Evolutionary conservation across 1,284 basidiomycete genomes (phyloP).

Genomic region (Afroboletus lepidellus): DNA sequence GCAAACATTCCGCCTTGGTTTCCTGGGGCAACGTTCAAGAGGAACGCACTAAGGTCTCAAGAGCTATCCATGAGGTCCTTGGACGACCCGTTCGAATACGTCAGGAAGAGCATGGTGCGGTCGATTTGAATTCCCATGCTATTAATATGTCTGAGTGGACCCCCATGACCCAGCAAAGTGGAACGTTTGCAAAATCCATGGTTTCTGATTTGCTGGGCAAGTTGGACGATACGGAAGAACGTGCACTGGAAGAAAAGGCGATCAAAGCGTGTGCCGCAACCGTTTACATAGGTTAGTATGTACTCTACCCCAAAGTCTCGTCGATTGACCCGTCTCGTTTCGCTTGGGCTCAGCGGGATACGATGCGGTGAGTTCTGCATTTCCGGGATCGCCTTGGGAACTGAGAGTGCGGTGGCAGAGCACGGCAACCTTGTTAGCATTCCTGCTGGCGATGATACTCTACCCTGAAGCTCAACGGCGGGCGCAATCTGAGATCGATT

Average conservation of each 20-base stretch:
- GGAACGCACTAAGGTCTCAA: constrained; percentile 25
- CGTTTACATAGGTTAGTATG: constrained; percentile 26
- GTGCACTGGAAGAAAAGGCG: constrained; percentile 19
- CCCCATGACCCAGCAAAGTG: constrained; percentile 18
- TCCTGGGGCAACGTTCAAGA: constrained; percentile 31
- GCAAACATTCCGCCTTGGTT: constrained; percentile 30
- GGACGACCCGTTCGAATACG: constrained; percentile 31
- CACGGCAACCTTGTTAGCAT: constrained; percentile 22
- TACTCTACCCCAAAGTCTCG: neutral
- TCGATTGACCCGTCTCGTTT: constrained; percentile 1
- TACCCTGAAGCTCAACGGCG: constrained; percentile 31
- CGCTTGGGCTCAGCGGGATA: constrained; percentile 23
- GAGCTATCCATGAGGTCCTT: constrained; percentile 25
- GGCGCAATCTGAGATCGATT: constrained; percentile 34
- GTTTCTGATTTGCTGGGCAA: constrained; percentile 29
- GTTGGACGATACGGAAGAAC: constrained; percentile 15
- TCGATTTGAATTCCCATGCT: neutral
- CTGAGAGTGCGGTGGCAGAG: constrained; percentile 21
- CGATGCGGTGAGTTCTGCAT: constrained; percentile 23
- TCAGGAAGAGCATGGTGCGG: constrained; percentile 27
- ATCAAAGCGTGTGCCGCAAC: constrained; percentile 34
- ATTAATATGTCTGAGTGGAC: neutral
- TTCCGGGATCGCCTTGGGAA: neutral
- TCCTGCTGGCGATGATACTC: constrained; percentile 34
- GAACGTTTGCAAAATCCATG: constrained; percentile 32